Evolutionary conservation across 768 basidiomycete species (phyloP).

Genomic region (Tephrocybe sp.): DNA sequence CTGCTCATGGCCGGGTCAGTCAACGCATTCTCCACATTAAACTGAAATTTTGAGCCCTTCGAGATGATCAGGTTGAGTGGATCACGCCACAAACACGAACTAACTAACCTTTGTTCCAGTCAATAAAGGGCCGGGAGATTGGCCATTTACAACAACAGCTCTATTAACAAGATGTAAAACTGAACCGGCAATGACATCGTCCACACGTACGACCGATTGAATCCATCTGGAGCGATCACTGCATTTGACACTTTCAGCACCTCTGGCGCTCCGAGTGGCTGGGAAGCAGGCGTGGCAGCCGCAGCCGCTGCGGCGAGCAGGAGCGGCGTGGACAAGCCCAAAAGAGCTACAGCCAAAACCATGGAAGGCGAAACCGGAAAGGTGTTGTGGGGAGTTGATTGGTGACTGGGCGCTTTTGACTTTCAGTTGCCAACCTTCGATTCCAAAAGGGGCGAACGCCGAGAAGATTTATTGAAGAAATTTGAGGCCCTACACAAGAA

Average conservation of each 20-base stretch:
- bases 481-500: too few relatives aligned
- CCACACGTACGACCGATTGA: constrained; percentile 17
- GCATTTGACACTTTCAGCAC: constrained; percentile 21
- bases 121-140: constrained; percentile 33
- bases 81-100: background rate
- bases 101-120: constrained; percentile 32
- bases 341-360: background rate
- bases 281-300: constrained; percentile 1
- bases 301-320: constrained; percentile 12
- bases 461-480: background rate
- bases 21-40: constrained; percentile 42
- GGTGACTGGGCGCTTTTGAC: background rate
- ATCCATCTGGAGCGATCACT: constrained; percentile 25
- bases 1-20: constrained; percentile 36
- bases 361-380: background rate
- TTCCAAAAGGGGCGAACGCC: background rate
- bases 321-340: constrained; percentile 5
- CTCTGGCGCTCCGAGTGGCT: constrained; percentile 15
- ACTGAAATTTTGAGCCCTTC: constrained; percentile 38
- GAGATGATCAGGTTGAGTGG: background rate
- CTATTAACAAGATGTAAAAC: constrained; percentile 1
- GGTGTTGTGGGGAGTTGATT: background rate
- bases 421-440: background rate
- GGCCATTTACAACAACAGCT: constrained; percentile 29
- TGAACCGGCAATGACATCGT: background rate